Conservation (phyloP, 2,329 filamentous ascomycete genomes). For the Paraphoma chrysanthemicola region DNA sequence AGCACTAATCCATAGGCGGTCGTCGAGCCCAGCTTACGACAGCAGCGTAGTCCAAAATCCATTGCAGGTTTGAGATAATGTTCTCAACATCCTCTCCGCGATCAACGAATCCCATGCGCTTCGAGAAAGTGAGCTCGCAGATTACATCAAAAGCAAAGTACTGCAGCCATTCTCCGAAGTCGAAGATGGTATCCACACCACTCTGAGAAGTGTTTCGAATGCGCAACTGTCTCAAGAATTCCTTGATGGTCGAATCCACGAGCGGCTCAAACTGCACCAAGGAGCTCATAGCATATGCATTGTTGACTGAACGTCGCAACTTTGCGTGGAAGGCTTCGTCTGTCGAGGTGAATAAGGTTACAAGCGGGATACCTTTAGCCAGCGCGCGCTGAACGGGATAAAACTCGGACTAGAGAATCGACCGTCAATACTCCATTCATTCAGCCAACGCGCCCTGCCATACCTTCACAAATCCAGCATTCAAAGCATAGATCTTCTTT, state of each 20-base stretch:
- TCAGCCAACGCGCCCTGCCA: not conserved
- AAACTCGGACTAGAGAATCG: constrained; percentile 25
- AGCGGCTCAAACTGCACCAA: constrained; percentile 32
- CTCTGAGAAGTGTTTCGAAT: constrained; percentile 8
- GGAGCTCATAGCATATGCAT: constrained; percentile 50
- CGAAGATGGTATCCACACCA: constrained; percentile 4
- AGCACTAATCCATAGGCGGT: not conserved
- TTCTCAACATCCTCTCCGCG: constrained; percentile 14
- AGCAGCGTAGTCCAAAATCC: constrained; percentile 12
- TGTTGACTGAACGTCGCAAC: constrained; percentile 44
- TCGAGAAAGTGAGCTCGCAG: constrained; percentile 24
- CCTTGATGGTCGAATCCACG: constrained; percentile 28
- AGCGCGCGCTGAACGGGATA: constrained; percentile 34
- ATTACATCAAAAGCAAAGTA: constrained; percentile 51
- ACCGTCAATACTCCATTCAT: not conserved
- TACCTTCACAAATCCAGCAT: constrained; percentile 17
- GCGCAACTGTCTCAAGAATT: constrained; percentile 23
- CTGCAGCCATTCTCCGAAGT: constrained; percentile 36
- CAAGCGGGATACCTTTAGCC: constrained; percentile 21
- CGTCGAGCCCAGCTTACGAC: constrained; percentile 6
- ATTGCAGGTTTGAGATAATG: constrained; percentile 13
- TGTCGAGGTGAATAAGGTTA: constrained; percentile 46
- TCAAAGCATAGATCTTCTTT: constrained; percentile 17
- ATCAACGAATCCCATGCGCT: constrained; percentile 20
- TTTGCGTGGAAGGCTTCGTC: constrained; percentile 50